phyloP scores from a whole-genome alignment of 768 basidiomycete species.

The Strobilomyces dryophilus region DNA sequence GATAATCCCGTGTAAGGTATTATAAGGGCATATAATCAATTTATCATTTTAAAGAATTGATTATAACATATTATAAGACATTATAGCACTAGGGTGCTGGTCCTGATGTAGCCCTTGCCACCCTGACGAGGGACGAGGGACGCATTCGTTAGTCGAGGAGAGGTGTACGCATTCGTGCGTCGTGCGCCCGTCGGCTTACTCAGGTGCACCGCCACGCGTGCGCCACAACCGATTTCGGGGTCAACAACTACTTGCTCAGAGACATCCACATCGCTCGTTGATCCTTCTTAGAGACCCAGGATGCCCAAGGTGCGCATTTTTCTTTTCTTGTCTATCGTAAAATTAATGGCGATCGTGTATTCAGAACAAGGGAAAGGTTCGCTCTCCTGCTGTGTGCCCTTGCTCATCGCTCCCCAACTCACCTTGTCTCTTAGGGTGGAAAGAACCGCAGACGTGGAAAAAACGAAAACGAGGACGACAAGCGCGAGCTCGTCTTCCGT shows the following conservation, averaged over 20 bases:
- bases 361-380: conserved; percentile 29
- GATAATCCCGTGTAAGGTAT: no score
- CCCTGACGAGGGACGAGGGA: neutral
- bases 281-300: neutral
- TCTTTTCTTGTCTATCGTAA: neutral
- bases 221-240: neutral
- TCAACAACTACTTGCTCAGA: neutral
- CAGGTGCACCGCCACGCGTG: neutral
- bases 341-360: conserved; percentile 1
- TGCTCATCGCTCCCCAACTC: neutral
- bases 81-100: no score
- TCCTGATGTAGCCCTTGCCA: no score
- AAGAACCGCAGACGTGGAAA: conserved; percentile 99
- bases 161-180: no score
- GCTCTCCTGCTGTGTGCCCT: neutral
- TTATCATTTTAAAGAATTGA: no score
- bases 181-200: neutral
- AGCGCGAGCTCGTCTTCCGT: conserved; percentile 97
- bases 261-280: neutral
- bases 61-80: no score
- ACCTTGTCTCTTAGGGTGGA: conserved; percentile 64
- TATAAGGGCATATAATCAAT: no score
- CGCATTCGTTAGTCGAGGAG: no score
- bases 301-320: conserved; percentile 25
- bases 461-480: conserved; percentile 99